Evolutionary conservation across 192 early-diverging fungal genomes (phyloP), one percentile per base, ranked within the genome.

Genomic region (Podila verticillata): DNA sequence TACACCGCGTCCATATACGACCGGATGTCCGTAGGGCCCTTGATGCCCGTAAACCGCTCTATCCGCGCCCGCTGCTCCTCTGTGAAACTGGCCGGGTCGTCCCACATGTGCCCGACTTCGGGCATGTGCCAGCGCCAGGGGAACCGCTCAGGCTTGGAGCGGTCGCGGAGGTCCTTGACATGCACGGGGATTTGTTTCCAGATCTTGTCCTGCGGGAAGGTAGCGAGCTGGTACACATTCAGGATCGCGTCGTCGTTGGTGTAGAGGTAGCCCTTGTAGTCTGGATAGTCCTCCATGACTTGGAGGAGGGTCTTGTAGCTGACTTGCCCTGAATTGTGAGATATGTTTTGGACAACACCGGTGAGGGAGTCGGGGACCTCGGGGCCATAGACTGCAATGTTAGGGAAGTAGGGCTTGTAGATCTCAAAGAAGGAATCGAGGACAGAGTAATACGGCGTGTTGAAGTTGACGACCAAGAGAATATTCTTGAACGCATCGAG

Each of bases 381-480:
- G 34, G 60, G 60, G 10, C 60, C 60, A 35, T 35, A 31, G 13
- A 61, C 2, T 6, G 13, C 34, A 31, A 61, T 61, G 60, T 61
- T 61, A 7, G 60, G 60, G 34, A 61, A 61, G 32, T 61, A 61
- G 10, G 60, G 60, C 32, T 61, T 15, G 29, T 61, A 61, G 31
- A 61, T 61, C 9, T 29, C n/a, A 35, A 61, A 31, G 60, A 29
- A 61, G 7, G 60, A 22, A 1, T 61, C 34, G 31, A 61, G 10
- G 15, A 32, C 60, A 15, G 30, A n/a, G 60, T 61, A 61, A 15
- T 61, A 15, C 4, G 60, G 32, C 15, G 20, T 15, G 32, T 61
- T 61, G 34, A 61, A 61, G 34, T 61, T 61, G 60, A 61, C 60
- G 31, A 61, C 60, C 60, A 61, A 35, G 31, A 61, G 60, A 61